phyloP scores from a whole-genome alignment of 2,329 filamentous ascomycete species.

The Gaeumannomyces tritici region DNA sequence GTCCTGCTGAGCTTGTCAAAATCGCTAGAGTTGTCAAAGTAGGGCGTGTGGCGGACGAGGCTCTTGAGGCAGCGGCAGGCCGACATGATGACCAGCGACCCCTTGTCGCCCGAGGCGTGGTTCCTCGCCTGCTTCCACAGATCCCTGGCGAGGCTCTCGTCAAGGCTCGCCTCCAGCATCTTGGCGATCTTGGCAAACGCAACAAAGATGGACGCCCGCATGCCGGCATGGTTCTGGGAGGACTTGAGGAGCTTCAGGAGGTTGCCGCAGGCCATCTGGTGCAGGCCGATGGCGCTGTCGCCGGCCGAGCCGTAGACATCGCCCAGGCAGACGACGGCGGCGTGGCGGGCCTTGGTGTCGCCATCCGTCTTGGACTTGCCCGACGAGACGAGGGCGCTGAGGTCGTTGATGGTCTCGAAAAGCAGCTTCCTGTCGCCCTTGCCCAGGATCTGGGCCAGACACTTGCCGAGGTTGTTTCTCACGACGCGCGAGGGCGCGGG shows the following conservation, averaged over 20 bases:
- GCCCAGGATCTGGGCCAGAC: constrained; percentile 71
- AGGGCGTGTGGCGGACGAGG: constrained; percentile 61
- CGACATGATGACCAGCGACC: constrained; percentile 66
- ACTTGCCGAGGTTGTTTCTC: constrained; percentile 78
- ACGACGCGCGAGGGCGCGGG: constrained; percentile 82
- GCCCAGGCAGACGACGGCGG: constrained; percentile 77
- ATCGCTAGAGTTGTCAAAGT: constrained; percentile 81
- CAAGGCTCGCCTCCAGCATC: constrained; percentile 68
- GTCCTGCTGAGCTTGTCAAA: constrained; percentile 80
- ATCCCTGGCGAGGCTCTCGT: constrained; percentile 78
- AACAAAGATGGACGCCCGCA: constrained; percentile 69
- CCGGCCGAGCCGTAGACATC: constrained; percentile 87
- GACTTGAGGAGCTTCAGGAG: constrained; percentile 73
- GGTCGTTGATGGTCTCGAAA: constrained; percentile 89
- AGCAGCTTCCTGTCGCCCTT: constrained; percentile 85
- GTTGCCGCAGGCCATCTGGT: constrained; percentile 61
- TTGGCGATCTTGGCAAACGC: constrained; percentile 66
- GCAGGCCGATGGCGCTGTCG: constrained; percentile 81
- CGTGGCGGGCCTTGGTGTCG: constrained; percentile 69
- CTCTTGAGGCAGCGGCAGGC: constrained; percentile 73
- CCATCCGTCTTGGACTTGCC: constrained; percentile 68
- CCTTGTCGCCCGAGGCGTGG: constrained; percentile 70
- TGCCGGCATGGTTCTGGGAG: constrained; percentile 68
- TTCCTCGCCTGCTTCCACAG: constrained; percentile 86
- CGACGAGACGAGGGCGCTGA: constrained; percentile 58